Evolutionary conservation across 768 basidiomycete species (phyloP), one percentile per base, ranked within the genome.

Genomic region (Sarcodon sp.): DNA sequence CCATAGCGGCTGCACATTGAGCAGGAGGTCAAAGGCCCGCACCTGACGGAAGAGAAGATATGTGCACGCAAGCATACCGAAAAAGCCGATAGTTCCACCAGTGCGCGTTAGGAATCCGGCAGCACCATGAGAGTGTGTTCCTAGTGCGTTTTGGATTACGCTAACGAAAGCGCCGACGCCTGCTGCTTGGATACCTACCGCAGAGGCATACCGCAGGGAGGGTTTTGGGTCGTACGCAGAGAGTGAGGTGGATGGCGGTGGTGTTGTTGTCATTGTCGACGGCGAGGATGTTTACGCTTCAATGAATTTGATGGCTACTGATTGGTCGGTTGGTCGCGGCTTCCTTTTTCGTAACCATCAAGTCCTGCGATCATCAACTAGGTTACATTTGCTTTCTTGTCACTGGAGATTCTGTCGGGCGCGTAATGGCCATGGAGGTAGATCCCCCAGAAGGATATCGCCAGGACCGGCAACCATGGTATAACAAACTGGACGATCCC

Each of bases 81-180:
- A 94, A 63, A 90, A 79, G 9, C 87, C 91, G 61, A 94, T 89
- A 3, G 91, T 88, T 33, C 86, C 79, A 50, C 91, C 91, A 33
- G 83, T 87, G 54, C 91, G 73, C 46, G 89, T 89, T 55, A 92
- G 60, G 64, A 96, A 79, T 55, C 92, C 92, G 66, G 81, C 72
- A 49, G 87, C 88, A 57, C 88, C 92, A 54, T 73, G 71, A 36
- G 77, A 75, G 66, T 89, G 91, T 53, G 67, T 73, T 39, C 77
- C 79, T 51, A 91, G 68, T 31, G 85, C 86, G 73, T 88, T 93
- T 67, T 89, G 88, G 46, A 77, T 70, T 33, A 77, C 67, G 55
- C 83, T 83, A 63, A 83, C 72, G 64, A 84, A 74, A 50, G 79
- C 71, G 16, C 83, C 83, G 47, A 85, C 72, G 36, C 66, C 70